A percentile compares a stretch with the other conserved stretches of the same genome.
phyloP scores from a whole-genome alignment of 108 stramenopile species.

The Skeletonema menzelii region DNA sequence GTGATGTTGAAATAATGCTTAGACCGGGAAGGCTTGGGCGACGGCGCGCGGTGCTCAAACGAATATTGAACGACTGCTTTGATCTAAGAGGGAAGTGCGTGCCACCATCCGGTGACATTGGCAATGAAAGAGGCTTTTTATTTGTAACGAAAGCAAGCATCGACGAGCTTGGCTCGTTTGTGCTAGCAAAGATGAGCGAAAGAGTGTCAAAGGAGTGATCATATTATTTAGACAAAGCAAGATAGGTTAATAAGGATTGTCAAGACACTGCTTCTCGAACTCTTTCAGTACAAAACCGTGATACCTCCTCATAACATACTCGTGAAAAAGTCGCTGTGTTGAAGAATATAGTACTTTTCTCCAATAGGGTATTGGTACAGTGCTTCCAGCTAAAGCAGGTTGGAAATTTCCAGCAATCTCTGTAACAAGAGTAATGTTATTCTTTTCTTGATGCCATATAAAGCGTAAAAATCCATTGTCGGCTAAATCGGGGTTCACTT shows the following conservation, averaged over 20 bases:
- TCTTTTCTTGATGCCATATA: slow-evolving; percentile 6
- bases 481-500: not conserved
- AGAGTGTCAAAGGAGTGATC: not conserved
- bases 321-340: slow-evolving; percentile 15
- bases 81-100: slow-evolving; percentile 74
- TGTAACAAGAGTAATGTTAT: slow-evolving; percentile 6
- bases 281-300: slow-evolving; percentile 13
- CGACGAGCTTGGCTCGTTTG: slow-evolving; percentile 52
- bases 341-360: slow-evolving; percentile 14
- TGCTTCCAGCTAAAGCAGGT: slow-evolving; percentile 16
- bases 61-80: slow-evolving; percentile 65
- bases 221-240: not conserved
- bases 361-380: slow-evolving; percentile 3
- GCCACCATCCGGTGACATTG: slow-evolving; percentile 25
- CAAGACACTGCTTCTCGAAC: not conserved
- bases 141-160: slow-evolving; percentile 55
- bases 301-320: slow-evolving; percentile 17
- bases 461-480: slow-evolving; percentile 11
- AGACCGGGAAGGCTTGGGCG: slow-evolving; percentile 48
- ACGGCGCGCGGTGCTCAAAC: slow-evolving; percentile 49
- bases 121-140: slow-evolving; percentile 8
- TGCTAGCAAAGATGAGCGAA: slow-evolving; percentile 34
- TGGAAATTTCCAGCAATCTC: slow-evolving; percentile 15
- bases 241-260: not conserved
- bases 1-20: slow-evolving; percentile 65